These are phyloP conservation scores for Panicum hallii DNA, from an alignment of 202 grass and related monocot genomes.

Conservation along the genomic window DNA sequence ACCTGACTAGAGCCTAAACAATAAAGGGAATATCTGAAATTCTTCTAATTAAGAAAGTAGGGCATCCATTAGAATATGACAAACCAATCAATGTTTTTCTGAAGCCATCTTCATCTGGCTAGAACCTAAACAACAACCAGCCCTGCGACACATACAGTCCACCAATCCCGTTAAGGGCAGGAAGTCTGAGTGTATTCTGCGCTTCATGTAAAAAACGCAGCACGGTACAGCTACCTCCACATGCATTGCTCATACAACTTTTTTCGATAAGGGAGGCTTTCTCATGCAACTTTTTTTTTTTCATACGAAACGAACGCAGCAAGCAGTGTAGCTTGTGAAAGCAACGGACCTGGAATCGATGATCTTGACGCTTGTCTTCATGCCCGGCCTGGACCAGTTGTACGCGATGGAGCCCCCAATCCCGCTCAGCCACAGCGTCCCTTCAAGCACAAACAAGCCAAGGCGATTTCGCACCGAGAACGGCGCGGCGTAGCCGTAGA, in stretches of 20 bases:
- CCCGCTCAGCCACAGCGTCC: constrained; percentile 77
- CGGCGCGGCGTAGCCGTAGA: background rate
- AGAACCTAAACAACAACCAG: background rate
- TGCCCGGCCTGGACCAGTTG: constrained; percentile 88
- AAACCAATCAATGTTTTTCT: background rate
- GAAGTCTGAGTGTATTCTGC: background rate
- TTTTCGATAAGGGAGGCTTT: background rate
- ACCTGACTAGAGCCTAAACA: background rate
- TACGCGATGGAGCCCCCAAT: constrained; percentile 78
- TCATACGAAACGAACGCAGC: background rate
- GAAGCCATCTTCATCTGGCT: background rate
- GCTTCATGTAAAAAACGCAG: background rate
- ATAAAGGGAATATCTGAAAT: background rate
- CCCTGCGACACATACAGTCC: background rate
- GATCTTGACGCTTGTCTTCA: constrained; percentile 97
- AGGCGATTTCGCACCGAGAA: background rate
- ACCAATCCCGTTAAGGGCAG: too few species aligned
- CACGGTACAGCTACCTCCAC: background rate
- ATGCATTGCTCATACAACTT: background rate
- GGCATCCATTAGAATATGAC: background rate
- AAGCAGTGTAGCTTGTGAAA: background rate
- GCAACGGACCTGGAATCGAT: constrained; percentile 79
- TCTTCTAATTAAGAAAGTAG: too few species aligned
- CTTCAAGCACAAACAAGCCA: constrained; percentile 43
- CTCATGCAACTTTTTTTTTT: background rate